Conservation (phyloP, 2,329 filamentous ascomycete species). For the Dactylellina leptospora region DNA sequence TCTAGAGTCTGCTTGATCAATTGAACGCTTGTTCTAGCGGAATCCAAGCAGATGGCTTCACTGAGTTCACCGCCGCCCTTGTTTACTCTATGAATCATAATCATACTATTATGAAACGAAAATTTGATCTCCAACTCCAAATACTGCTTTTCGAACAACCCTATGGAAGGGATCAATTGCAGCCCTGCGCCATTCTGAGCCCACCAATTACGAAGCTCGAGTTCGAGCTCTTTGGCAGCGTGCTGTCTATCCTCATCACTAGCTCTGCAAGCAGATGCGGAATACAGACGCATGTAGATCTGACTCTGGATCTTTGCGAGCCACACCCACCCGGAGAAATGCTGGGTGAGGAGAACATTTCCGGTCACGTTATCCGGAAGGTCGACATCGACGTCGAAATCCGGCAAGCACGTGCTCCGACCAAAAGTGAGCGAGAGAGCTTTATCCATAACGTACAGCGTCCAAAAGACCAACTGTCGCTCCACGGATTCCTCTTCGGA, state of each 20-base stretch:
- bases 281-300: constrained; percentile 69
- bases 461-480: constrained; percentile 67
- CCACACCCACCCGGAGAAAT: constrained; percentile 67
- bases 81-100: constrained; percentile 49
- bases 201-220: constrained; percentile 56
- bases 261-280: constrained; percentile 61
- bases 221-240: constrained; percentile 58
- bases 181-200: constrained; percentile 53
- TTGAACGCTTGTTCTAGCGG: constrained; percentile 48
- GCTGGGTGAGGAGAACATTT: constrained; percentile 62
- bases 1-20: constrained; percentile 49
- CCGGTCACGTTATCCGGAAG: constrained; percentile 59
- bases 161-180: constrained; percentile 44
- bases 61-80: constrained; percentile 42
- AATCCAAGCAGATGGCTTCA: constrained; percentile 48
- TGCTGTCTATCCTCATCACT: constrained; percentile 60
- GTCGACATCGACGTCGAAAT: constrained; percentile 69
- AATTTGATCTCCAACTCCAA: constrained; percentile 57
- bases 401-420: constrained; percentile 68
- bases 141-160: constrained; percentile 57
- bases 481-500: constrained; percentile 55
- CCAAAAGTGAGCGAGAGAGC: constrained; percentile 69
- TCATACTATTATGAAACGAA: constrained; percentile 52
- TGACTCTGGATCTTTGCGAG: constrained; percentile 68
- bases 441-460: constrained; percentile 69